Evolutionary conservation across 2,329 filamentous ascomycete species (phyloP).

Genomic region (Penicillium brevicompactum): DNA sequence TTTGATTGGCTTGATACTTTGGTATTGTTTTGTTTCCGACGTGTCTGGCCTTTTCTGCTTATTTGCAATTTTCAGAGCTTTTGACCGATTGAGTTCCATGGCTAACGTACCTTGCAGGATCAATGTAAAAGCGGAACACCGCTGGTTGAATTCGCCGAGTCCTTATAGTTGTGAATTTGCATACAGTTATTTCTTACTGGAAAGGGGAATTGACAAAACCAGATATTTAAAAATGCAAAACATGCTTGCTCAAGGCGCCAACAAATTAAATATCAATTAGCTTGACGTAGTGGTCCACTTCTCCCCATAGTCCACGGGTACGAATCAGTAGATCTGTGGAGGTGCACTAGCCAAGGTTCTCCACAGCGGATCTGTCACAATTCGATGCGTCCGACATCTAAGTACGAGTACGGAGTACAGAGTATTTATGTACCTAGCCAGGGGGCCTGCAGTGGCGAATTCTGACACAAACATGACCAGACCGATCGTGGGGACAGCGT

Average conservation of each 20-base stretch:
- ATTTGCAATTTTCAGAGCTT: neutral
- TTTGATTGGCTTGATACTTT: conserved; percentile 1
- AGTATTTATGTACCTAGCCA: too few species aligned
- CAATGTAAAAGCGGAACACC: conserved; percentile 78
- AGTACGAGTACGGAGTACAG: neutral
- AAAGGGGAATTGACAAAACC: too few species aligned
- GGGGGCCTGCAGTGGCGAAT: neutral
- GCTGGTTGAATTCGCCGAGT: conserved; percentile 68
- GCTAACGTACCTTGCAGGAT: conserved; percentile 55
- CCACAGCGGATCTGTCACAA: neutral
- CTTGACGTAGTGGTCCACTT: too few species aligned
- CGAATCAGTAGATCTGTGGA: neutral
- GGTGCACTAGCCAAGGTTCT: neutral
- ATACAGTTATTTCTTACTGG: neutral
- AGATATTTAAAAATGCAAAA: too few species aligned
- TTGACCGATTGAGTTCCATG: neutral
- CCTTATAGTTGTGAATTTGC: neutral
- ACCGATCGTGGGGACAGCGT: neutral
- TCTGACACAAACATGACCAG: conserved; percentile 5
- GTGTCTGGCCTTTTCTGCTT: neutral
- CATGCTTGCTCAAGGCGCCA: too few species aligned
- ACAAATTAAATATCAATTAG: too few species aligned
- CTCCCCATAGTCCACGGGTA: neutral
- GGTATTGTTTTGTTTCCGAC: neutral
- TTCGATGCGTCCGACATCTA: neutral